Conservation (phyloP, 2,329 filamentous ascomycete genomes). For the Pseudogymnoascus sp. region DNA sequence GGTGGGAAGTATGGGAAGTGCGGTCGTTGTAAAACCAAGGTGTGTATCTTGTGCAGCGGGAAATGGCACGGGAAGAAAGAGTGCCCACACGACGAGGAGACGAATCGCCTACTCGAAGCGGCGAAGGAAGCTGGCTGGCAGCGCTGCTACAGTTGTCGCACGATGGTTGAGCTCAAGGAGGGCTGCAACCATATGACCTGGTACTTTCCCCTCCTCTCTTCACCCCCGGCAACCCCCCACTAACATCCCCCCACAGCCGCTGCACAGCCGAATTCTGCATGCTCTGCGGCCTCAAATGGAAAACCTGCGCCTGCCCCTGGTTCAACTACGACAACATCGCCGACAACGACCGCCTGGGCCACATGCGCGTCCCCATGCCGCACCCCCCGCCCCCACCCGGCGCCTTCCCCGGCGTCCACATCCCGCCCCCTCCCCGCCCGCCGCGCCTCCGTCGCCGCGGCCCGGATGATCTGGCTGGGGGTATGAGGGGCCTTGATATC, state of each 20-base stretch:
- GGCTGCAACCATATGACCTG: conserved; percentile 87
- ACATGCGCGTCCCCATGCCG: conserved; percentile 39
- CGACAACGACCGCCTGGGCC: conserved; percentile 47
- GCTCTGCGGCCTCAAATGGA: conserved; percentile 75
- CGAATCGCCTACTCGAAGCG: conserved; percentile 52
- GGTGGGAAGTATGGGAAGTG: conserved; percentile 63
- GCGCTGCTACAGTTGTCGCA: conserved; percentile 64
- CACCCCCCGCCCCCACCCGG: neutral
- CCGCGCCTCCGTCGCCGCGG: neutral
- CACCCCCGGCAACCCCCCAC: neutral
- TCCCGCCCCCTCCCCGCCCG: neutral
- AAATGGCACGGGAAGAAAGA: conserved; percentile 62
- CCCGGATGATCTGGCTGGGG: conserved; percentile 39
- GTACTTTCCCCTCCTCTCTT: conserved; percentile 38
- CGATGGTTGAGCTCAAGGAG: conserved; percentile 69
- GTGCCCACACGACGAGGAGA: conserved; percentile 65
- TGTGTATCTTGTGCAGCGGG: conserved; percentile 65
- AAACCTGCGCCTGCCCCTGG: conserved; percentile 73
- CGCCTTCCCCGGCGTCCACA: neutral
- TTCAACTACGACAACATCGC: conserved; percentile 55
- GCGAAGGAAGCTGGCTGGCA: conserved; percentile 65
- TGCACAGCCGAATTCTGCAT: conserved; percentile 84
- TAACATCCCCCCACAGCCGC: conserved; percentile 40
- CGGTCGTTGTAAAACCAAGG: conserved; percentile 60
- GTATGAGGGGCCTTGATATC: conserved; percentile 38